A percentile compares a stretch with the other conserved stretches of the same genome.
Conservation (phyloP, 345 rosid species). For the Gossypium anomalum region DNA sequence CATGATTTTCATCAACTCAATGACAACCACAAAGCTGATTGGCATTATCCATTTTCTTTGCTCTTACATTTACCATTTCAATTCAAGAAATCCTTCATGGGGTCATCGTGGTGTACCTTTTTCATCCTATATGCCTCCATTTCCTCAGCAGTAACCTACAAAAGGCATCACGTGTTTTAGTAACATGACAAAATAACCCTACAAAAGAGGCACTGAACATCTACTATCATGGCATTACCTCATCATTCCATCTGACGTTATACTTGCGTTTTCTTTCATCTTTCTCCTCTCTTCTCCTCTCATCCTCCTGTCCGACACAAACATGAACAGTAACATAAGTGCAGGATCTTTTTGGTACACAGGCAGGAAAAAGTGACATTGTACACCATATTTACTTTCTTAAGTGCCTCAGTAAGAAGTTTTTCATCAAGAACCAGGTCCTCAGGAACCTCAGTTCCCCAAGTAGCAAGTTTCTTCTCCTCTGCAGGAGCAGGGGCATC, state of each 20-base stretch:
- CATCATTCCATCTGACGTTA: slow-evolving; percentile 39
- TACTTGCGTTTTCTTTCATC: slow-evolving; percentile 59
- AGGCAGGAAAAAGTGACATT: not conserved
- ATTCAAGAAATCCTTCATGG: slow-evolving; percentile 48
- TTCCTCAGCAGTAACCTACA: slow-evolving; percentile 41
- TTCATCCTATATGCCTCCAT: slow-evolving; percentile 65
- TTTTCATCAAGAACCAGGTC: slow-evolving; percentile 45
- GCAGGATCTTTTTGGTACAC: not conserved
- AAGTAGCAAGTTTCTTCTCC: slow-evolving; percentile 46
- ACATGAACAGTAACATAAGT: not conserved
- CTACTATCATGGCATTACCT: slow-evolving; percentile 16
- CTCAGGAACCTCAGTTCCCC: slow-evolving; percentile 55
- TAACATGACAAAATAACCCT: not conserved
- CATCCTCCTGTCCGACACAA: slow-evolving; percentile 38
- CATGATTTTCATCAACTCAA: not conserved
- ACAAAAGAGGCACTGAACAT: not conserved
- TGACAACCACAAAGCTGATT: not conserved
- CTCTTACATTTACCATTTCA: slow-evolving; percentile 6
- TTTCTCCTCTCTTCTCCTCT: slow-evolving; percentile 41
- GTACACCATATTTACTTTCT: slow-evolving; percentile 36
- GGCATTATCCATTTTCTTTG: not conserved
- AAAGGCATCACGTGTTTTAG: not conserved
- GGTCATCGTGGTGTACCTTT: slow-evolving; percentile 45
- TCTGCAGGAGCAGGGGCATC: slow-evolving; percentile 33
- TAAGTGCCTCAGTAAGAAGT: slow-evolving; percentile 38